Percentiles rank a stretch among this genome's conserved stretches.
phyloP scores from a whole-genome alignment of 805 yeast genomes.

The Candida railenensis region DNA sequence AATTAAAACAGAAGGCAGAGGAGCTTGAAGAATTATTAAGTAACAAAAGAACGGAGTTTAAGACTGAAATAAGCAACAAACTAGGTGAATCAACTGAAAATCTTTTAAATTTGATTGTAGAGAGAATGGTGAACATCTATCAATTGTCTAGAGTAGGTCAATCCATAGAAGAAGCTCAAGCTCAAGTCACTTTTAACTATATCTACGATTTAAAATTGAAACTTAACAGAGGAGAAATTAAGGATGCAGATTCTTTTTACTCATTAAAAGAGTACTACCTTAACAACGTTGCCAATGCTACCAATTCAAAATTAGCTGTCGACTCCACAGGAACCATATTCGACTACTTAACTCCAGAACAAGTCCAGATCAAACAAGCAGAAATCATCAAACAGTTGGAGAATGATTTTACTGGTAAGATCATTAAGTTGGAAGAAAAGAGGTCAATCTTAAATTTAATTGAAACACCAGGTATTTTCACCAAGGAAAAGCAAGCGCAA shows the following conservation, averaged over 20 bases:
- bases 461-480: conserved; percentile 38
- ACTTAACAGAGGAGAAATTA: conserved; percentile 35
- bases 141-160: conserved; percentile 52
- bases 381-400: conserved; percentile 21
- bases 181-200: conserved; percentile 54
- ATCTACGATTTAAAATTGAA: conserved; percentile 44
- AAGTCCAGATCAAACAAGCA: conserved; percentile 18
- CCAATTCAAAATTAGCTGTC: conserved; percentile 49
- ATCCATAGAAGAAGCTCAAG: conserved; percentile 52
- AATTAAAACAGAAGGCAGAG: conserved; percentile 39
- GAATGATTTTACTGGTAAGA: conserved; percentile 16
- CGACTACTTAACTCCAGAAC: conserved; percentile 32
- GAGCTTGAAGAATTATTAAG: conserved; percentile 34
- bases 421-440: conserved; percentile 36
- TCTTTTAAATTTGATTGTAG: conserved; percentile 38
- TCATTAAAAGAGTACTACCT: conserved; percentile 27
- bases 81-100: conserved; percentile 16
- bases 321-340: conserved; percentile 44
- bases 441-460: conserved; percentile 44
- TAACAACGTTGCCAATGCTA: conserved; percentile 27
- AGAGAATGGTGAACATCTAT: conserved; percentile 54
- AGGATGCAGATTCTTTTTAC: conserved; percentile 20
- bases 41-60: conserved; percentile 13
- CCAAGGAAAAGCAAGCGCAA: conserved; percentile 29
- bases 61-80: conserved; percentile 7